phyloP scores from a whole-genome alignment of 345 rosid genomes.

The Passiflora organensis region DNA sequence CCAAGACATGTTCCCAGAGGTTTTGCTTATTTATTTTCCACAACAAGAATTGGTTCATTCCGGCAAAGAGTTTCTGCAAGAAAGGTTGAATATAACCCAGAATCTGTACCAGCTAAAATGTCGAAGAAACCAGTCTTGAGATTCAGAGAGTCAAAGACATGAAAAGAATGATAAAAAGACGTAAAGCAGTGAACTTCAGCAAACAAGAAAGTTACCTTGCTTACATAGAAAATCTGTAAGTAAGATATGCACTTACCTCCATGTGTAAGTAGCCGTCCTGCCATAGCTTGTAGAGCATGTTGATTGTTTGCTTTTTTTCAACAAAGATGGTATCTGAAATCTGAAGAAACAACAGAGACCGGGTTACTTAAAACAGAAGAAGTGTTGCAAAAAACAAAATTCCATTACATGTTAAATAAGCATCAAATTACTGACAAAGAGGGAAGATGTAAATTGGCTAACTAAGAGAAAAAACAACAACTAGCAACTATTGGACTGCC shows the following conservation, averaged over 20 bases:
- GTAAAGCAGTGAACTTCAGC: no score
- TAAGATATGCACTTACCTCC: slow-evolving; percentile 51
- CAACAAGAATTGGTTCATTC: slow-evolving; percentile 39
- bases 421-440: no score
- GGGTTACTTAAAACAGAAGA: no score
- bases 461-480: not conserved
- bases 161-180: not conserved
- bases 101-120: not conserved
- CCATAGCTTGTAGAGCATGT: slow-evolving; percentile 67
- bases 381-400: not conserved
- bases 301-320: slow-evolving; percentile 60
- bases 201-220: not conserved
- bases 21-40: slow-evolving; percentile 65
- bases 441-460: not conserved
- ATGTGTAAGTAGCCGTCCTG: slow-evolving; percentile 71
- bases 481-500: no score
- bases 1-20: slow-evolving; percentile 44
- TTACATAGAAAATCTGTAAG: not conserved
- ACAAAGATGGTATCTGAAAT: slow-evolving; percentile 56
- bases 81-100: not conserved
- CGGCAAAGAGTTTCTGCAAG: slow-evolving; percentile 54
- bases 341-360: slow-evolving; percentile 24
- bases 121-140: not conserved
- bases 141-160: no score
- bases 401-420: not conserved